Conservation (phyloP, 257 asterid genomes). For the Eucommia ulmoides region DNA sequence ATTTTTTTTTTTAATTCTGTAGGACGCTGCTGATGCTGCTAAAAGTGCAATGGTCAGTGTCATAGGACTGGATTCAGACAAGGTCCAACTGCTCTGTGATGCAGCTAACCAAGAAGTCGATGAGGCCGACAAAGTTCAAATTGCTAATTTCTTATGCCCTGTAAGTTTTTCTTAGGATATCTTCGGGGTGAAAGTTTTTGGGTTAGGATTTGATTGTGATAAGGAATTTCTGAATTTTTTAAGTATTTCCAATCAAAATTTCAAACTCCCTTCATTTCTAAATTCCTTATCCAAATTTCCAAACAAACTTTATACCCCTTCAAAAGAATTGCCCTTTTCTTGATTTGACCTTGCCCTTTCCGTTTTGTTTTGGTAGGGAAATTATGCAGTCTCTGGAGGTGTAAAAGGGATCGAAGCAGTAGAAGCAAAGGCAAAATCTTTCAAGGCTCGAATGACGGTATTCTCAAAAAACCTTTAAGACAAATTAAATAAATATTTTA, state of each 20-base stretch:
- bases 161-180: constrained; percentile 43
- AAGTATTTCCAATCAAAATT: too few relatives aligned
- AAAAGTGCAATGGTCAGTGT: constrained; percentile 94
- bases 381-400: constrained; percentile 98
- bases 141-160: constrained; percentile 91
- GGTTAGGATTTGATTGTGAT: too few relatives aligned
- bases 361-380: constrained; percentile 80
- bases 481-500: too few relatives aligned
- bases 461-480: too few relatives aligned
- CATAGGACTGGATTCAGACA: constrained; percentile 84
- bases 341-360: too few relatives aligned
- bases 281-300: too few relatives aligned
- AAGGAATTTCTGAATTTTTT: too few relatives aligned
- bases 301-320: too few relatives aligned
- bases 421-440: constrained; percentile 90
- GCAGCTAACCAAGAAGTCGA: constrained; percentile 97
- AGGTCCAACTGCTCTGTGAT: constrained; percentile 89
- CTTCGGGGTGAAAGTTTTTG: too few relatives aligned
- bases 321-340: too few relatives aligned
- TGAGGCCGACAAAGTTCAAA: constrained; percentile 78
- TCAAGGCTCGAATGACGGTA: constrained; percentile 96
- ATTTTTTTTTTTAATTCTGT: too few relatives aligned
- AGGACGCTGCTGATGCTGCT: constrained; percentile 97
- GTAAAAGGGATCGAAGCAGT: constrained; percentile 95
- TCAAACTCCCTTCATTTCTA: too few relatives aligned